Percentiles rank a stretch among this genome's conserved stretches.
Conservation (phyloP, 1,284 basidiomycete species). For the Tilletiopsis washingtonensis region DNA sequence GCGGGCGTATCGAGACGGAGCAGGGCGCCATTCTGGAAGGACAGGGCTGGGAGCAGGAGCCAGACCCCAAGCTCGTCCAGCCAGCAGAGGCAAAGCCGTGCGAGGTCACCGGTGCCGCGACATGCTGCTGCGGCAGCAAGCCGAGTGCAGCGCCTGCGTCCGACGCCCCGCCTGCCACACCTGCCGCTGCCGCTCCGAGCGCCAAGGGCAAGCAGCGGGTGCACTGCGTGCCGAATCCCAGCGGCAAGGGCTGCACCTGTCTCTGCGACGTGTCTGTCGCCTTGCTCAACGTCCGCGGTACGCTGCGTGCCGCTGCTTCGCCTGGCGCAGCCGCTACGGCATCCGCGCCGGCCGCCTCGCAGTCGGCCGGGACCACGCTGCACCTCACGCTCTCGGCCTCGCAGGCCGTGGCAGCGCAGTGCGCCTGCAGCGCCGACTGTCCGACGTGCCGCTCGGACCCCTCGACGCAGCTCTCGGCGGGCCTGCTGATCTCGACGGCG, state of each 20-base stretch:
- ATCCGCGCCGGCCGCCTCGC: too few species aligned
- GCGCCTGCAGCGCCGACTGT: conserved; percentile 41
- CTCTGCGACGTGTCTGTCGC: conserved; percentile 39
- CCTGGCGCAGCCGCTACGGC: too few species aligned
- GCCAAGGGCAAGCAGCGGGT: too few species aligned
- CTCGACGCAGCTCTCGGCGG: conserved; percentile 27
- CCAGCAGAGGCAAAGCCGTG: conserved; percentile 3
- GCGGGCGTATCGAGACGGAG: too few species aligned
- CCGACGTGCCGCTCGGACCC: conserved; percentile 41
- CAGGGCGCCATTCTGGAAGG: too few species aligned
- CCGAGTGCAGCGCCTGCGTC: neutral
- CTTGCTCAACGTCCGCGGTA: conserved; percentile 24
- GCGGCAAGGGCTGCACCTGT: conserved; percentile 41
- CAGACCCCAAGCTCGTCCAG: neutral
- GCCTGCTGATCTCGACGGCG: conserved; percentile 37
- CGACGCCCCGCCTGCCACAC: neutral
- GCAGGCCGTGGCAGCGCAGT: conserved; percentile 38
- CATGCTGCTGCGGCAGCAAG: conserved; percentile 2
- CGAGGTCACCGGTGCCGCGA: too few species aligned
- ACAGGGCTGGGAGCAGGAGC: neutral
- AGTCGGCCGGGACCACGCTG: conserved; percentile 7
- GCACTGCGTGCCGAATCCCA: conserved; percentile 44
- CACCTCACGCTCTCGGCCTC: conserved; percentile 41
- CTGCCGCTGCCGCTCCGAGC: neutral
- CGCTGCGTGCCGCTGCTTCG: conserved; percentile 3